Conservation (phyloP, 169 alveolate genomes). For the Plasmodium cynomolgi region DNA sequence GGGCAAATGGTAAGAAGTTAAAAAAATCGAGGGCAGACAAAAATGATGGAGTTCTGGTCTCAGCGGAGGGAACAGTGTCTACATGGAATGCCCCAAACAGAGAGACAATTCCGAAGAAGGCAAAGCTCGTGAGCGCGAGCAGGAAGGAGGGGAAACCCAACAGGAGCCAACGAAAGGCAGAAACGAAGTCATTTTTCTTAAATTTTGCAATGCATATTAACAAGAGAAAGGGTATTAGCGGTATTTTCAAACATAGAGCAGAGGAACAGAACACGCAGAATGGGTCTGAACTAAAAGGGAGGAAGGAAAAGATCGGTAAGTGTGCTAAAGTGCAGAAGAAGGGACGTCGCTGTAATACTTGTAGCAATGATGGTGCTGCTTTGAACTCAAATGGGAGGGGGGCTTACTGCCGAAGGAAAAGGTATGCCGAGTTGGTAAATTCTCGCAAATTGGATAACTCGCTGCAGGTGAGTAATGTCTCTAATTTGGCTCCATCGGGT, state of each 20-base stretch:
- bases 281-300: constrained; percentile 7
- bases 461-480: not conserved
- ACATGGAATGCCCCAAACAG: not conserved
- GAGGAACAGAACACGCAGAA: not conserved
- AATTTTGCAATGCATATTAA: constrained; percentile 31
- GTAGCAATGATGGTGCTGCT: not conserved
- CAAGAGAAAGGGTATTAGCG: constrained; percentile 14
- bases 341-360: not conserved
- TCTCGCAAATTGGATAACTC: not conserved
- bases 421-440: not conserved
- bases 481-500: not conserved
- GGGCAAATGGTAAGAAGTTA: not conserved
- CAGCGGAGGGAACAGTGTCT: not conserved
- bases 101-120: not conserved
- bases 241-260: not conserved
- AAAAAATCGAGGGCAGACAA: not conserved
- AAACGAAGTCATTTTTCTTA: not conserved
- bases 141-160: not conserved
- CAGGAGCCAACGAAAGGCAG: not conserved
- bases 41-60: not conserved
- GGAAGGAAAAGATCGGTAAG: constrained; percentile 19
- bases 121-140: not conserved
- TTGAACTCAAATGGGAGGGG: not conserved
- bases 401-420: not conserved
- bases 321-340: not conserved